Evolutionary conservation across 75 land plant species (phyloP).

Genomic region (Picea sitchensis): DNA sequence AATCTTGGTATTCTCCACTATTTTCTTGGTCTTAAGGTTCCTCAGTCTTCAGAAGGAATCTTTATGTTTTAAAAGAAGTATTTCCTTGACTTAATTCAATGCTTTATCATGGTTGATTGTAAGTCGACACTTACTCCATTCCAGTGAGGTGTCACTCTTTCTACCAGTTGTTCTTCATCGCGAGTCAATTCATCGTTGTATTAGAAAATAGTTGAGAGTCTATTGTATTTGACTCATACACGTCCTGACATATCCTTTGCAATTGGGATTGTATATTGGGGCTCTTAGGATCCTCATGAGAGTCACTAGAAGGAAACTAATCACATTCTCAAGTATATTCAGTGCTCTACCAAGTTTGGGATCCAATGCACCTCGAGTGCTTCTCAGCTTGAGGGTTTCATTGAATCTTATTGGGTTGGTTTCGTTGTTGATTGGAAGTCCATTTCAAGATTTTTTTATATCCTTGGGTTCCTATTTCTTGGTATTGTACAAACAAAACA

Average conservation of each 20-base stretch:
- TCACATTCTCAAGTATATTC: not conserved
- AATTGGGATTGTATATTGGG: not conserved
- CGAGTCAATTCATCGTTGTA: not conserved
- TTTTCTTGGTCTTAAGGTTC: not conserved
- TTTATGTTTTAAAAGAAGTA: not conserved
- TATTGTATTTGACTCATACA: not conserved
- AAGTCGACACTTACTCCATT: not conserved
- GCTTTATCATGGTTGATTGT: not conserved
- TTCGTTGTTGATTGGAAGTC: not conserved
- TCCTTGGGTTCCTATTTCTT: not conserved
- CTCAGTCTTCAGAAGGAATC: not conserved
- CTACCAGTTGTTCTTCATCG: not conserved
- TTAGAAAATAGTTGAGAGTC: not conserved
- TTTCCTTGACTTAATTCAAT: not conserved
- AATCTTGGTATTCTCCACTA: not conserved
- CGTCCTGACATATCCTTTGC: not conserved
- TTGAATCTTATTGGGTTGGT: not conserved
- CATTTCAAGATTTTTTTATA: not conserved
- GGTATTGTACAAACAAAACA: not conserved
- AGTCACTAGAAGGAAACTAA: not conserved
- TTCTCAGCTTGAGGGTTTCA: not conserved
- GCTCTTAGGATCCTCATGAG: not conserved
- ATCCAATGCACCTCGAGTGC: not conserved
- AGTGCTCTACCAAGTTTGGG: not conserved
- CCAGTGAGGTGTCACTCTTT: not conserved